Base-by-base conservation (phyloP, 1,284 basidiomycete genomes). In the Cystobasidium pallidum region DNA sequence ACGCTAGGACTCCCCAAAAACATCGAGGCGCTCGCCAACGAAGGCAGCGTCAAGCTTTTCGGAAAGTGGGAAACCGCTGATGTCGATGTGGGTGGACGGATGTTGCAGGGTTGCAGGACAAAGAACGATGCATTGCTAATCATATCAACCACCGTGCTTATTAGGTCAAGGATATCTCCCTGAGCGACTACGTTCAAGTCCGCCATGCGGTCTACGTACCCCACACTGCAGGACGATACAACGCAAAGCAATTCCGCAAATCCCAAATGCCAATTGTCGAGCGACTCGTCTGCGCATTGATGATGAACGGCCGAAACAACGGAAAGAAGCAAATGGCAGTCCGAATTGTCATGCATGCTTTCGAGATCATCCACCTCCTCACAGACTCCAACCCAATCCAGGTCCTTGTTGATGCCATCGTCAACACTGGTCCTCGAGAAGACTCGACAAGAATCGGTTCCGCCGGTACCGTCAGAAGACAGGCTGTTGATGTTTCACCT, bases 281-380 rank as follows among this genome's bases (percentile, higher is more conserved):
- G 86, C 93, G 95, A 81, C 87, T 99, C 79, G 95, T 99, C 77
- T 95, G 98, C 88, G 91, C 91, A 82, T 85, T 96, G 82, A 97
- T 99, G 96, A 99, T 99, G 95, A 97, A 99, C 86, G 96, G 96
- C 78, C 94, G 96, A 84, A 99, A 99, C 91, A 99, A 96, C 86
- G 96, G 96, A 61, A 99, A 99, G 88, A 99, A 99, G 86, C 89
- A 98, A 83, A 86, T 99, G 85, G 91, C 96, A 80, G 92, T 99
- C 84, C 94, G 96, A 84, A 99, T 99, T 80, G 96, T 99, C 80
- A 92, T 94, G 76, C 96, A 99, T 85, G 92, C 96, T 70, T 99
- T 99, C 83, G 96, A 99, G 86, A 96, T 99, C 84, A 96, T 99
- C 84, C 91, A 99, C 88, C 92, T 99, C 82, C 91, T 99, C 84